phyloP scores from a whole-genome alignment of 2,329 filamentous ascomycete genomes.

The Chaetoscypha palmicola region DNA sequence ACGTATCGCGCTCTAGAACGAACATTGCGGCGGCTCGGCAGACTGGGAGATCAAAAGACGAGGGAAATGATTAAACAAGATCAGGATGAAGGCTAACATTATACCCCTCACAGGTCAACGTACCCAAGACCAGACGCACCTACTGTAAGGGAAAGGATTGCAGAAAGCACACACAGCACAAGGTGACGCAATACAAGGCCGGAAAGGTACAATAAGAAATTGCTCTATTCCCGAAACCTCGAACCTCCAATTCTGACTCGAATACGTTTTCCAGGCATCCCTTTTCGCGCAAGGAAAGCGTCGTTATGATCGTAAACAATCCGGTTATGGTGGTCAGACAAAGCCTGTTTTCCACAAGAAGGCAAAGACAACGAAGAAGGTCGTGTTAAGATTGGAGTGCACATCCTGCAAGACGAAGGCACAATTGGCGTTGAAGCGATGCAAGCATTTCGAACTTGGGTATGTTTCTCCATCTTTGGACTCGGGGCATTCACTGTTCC shows the following conservation, averaged over 20 bases:
- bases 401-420: constrained; percentile 96
- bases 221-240: background rate
- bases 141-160: constrained; percentile 97
- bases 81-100: constrained; percentile 18
- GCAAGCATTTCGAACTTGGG: constrained; percentile 99
- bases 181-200: constrained; percentile 95
- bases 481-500: too few relatives aligned
- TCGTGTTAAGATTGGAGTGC: constrained; percentile 97
- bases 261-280: constrained; percentile 56
- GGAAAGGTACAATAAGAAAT: constrained; percentile 59
- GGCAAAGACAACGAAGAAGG: constrained; percentile 99
- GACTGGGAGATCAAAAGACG: background rate
- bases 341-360: constrained; percentile 99
- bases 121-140: constrained; percentile 95
- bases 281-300: constrained; percentile 98
- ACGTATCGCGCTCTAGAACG: background rate
- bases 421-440: constrained; percentile 97
- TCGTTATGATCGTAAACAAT: constrained; percentile 99
- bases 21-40: background rate
- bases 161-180: constrained; percentile 86
- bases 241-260: constrained; percentile 20
- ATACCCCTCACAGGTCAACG: constrained; percentile 63
- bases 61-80: constrained; percentile 5
- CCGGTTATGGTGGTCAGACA: constrained; percentile 99
- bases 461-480: constrained; percentile 47